phyloP scores from a whole-genome alignment of 345 rosid species.

The Hibiscus trionum region DNA sequence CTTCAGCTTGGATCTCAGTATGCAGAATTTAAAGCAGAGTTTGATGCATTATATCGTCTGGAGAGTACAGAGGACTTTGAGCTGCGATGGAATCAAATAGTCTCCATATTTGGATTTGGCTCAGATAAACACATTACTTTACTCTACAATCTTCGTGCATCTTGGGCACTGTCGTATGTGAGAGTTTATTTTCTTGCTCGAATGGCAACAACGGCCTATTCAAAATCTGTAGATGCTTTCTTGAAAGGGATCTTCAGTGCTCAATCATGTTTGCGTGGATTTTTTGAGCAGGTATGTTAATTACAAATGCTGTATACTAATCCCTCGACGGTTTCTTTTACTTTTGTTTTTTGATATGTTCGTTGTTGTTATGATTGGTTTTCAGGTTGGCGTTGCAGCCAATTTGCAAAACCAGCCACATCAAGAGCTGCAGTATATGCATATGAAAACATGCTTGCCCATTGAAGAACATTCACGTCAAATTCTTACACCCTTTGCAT shows the following conservation, averaged over 20 bases:
- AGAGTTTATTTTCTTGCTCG: slow-evolving; percentile 31
- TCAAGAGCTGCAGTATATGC: slow-evolving; percentile 20
- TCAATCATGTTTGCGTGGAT: slow-evolving; percentile 25
- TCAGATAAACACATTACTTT: slow-evolving; percentile 34
- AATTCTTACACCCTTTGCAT: slow-evolving; percentile 26
- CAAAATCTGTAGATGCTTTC: slow-evolving; percentile 26
- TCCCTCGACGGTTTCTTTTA: background rate
- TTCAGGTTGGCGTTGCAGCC: slow-evolving; percentile 22
- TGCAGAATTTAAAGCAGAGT: slow-evolving; percentile 33
- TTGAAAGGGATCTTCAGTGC: slow-evolving; percentile 22
- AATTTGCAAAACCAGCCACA: slow-evolving; percentile 22
- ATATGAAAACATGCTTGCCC: slow-evolving; percentile 22
- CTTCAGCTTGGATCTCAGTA: slow-evolving; percentile 28
- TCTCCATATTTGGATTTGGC: slow-evolving; percentile 35
- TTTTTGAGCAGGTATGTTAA: slow-evolving; percentile 32
- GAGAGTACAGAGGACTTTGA: slow-evolving; percentile 39
- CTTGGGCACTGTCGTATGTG: slow-evolving; percentile 30
- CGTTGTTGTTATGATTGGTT: slow-evolving; percentile 1
- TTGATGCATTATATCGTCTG: slow-evolving; percentile 28
- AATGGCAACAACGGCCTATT: slow-evolving; percentile 23
- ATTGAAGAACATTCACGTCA: slow-evolving; percentile 27
- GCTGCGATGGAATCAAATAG: slow-evolving; percentile 34
- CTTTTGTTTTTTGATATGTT: background rate
- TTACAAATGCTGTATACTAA: background rate
- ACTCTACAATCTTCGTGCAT: slow-evolving; percentile 25